phyloP scores from a whole-genome alignment of 495 filamentous ascomycete species.

The Aspergillus bridgeri region DNA sequence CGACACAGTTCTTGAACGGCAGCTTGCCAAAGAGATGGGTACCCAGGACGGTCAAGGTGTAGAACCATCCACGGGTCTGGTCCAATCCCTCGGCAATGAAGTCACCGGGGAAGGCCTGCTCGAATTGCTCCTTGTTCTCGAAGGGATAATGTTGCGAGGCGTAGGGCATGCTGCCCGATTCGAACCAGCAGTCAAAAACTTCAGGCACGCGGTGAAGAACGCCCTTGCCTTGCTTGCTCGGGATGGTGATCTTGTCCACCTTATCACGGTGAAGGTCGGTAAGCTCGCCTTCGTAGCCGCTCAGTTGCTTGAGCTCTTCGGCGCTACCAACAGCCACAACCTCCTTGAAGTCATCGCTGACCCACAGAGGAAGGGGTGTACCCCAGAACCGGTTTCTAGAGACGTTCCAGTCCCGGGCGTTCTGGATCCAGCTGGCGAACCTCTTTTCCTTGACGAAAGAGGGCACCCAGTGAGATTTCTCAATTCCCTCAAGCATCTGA shows the following conservation, averaged over 20 bases:
- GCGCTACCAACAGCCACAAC: conserved; percentile 84
- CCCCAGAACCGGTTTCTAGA: conserved; percentile 97
- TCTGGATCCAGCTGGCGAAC: conserved; percentile 82
- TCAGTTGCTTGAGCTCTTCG: conserved; percentile 79
- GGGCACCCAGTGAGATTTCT: conserved; percentile 92
- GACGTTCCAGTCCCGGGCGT: conserved; percentile 97
- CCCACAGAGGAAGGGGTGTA: conserved; percentile 91
- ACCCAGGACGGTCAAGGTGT: conserved; percentile 85
- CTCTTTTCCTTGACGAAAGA: conserved; percentile 87
- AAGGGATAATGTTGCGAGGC: conserved; percentile 93
- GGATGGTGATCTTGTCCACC: conserved; percentile 95
- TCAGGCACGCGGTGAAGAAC: conserved; percentile 76
- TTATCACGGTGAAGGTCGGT: conserved; percentile 93
- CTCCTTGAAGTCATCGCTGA: conserved; percentile 83
- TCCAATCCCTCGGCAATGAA: conserved; percentile 97
- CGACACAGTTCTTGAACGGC: conserved; percentile 95
- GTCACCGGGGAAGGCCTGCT: conserved; percentile 82
- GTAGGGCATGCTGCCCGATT: conserved; percentile 95
- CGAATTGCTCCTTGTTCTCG: conserved; percentile 81
- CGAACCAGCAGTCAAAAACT: conserved; percentile 98
- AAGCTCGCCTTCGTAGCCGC: conserved; percentile 79
- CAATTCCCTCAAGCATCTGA: conserved; percentile 84
- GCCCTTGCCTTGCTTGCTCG: conserved; percentile 86
- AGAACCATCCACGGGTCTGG: conserved; percentile 97
- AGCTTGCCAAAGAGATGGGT: conserved; percentile 85